Evolutionary conservation across 148 eudicot species (phyloP), one percentile per base, ranked within the genome.

Genomic region (Nepenthes gracilis): DNA sequence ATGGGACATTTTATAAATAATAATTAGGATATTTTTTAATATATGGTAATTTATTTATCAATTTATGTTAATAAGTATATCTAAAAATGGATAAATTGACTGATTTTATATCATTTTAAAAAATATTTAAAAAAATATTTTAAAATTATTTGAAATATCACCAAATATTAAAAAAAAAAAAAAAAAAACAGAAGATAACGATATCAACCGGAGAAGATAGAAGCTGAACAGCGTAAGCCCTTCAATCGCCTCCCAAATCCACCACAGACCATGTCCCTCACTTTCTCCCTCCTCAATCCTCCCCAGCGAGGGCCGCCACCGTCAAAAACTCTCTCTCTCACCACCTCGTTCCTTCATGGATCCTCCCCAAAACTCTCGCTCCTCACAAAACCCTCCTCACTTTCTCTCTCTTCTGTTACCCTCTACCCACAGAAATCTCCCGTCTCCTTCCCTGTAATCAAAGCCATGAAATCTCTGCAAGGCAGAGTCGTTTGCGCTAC

Each of bases 401-500:
- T 73, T 60, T 58, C 87, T 52, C 59, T 68, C 82, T 40, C 23
- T 23, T 11, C 77, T 38, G 68, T 73, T 60, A 55, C 87, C 48
- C 59, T 68, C 82, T 40, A 74, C 55, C 47, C 60, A 58, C 70
- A 43, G 37, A 70, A 32, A 72, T 71, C 60, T 2, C 61, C 14
- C 58, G 11, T 73, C 45, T 15, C 37, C 12, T 51, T 74, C 65
- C 85, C 80, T 1, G 55, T 78, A 33, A 78, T 90, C 62, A 69
- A 69, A 14, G 90, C 94, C 59, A 75, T 80, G 94, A 82, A 62
- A 40, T 56, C 77, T 0, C 43, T 90, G 62, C 85, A 78, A 56
- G 97, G 97, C 10, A 78, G 70, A 4, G 91, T 86, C 0, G 79
- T 84, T 2, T 77, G 81, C 78, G 69, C 86, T 62, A 64, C 80